Percentiles rank a stretch among this genome's conserved stretches.
These are phyloP conservation scores for Dactylis glomerata DNA, from an alignment of 176 grass and related monocot species.

Conservation along the genomic window DNA sequence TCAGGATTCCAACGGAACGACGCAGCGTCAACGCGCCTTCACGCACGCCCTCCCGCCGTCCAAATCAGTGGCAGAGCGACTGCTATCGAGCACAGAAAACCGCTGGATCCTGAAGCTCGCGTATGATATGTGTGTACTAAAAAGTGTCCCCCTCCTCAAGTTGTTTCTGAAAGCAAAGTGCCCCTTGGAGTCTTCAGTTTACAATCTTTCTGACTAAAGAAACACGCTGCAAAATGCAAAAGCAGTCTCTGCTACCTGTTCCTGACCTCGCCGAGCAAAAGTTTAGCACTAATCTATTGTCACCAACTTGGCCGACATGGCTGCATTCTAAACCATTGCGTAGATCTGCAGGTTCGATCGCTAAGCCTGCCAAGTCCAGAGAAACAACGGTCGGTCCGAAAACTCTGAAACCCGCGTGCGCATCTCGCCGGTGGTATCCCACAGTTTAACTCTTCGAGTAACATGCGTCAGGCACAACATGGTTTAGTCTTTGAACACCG, in stretches of 20 bases:
- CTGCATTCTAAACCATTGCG: not conserved
- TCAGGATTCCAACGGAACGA: no score
- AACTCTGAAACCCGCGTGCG: not conserved
- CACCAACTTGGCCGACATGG: not conserved
- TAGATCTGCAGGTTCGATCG: not conserved
- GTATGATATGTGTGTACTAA: not conserved
- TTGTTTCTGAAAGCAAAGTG: not conserved
- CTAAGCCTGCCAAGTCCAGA: not conserved
- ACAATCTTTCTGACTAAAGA: not conserved
- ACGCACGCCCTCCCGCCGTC: not conserved
- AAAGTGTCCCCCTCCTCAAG: not conserved
- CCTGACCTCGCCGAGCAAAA: not conserved
- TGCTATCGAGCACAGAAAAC: not conserved
- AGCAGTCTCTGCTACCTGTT: not conserved
- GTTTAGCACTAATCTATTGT: not conserved
- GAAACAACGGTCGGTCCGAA: not conserved
- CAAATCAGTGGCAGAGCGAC: not conserved
- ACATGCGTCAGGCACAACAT: not conserved
- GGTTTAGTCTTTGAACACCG: not conserved
- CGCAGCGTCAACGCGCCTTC: not conserved
- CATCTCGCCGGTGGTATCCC: not conserved
- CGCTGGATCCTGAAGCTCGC: not conserved
- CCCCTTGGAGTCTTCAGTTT: not conserved
- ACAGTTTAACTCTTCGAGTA: not conserved
- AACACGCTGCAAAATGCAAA: not conserved